Percentiles rank a stretch among this genome's conserved stretches.
Conservation (phyloP, 2,329 filamentous ascomycete species). For the Sporothrix curviconia region DNA sequence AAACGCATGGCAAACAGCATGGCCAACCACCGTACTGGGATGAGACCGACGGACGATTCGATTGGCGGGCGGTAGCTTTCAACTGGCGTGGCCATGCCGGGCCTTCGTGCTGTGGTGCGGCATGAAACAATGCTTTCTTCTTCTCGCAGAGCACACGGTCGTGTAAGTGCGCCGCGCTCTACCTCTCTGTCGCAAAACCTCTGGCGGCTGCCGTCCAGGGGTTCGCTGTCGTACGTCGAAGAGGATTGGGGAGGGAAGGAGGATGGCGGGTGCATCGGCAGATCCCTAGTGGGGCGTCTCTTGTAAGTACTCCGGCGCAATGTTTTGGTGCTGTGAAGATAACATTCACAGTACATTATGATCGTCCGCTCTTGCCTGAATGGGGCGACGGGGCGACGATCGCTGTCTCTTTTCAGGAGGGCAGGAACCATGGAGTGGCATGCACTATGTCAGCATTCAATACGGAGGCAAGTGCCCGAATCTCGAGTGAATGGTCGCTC, state of each 20-base stretch:
- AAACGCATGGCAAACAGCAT: background rate
- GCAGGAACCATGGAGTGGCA: background rate
- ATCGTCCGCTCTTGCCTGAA: slow-evolving; percentile 10
- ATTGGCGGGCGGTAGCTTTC: no score
- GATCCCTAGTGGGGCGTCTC: slow-evolving; percentile 12
- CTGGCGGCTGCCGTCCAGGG: slow-evolving; percentile 5
- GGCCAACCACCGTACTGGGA: background rate
- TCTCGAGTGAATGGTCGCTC: no score
- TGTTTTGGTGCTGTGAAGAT: background rate
- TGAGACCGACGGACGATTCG: background rate
- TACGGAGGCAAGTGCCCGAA: slow-evolving; percentile 1
- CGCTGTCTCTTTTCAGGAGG: background rate
- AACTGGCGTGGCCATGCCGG: no score
- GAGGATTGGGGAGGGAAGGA: background rate
- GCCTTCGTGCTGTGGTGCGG: background rate
- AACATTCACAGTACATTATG: slow-evolving; percentile 4
- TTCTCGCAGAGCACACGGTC: no score
- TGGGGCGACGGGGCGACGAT: slow-evolving; percentile 2
- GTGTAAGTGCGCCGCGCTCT: no score
- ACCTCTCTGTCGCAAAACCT: slow-evolving; percentile 3
- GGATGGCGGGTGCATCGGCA: slow-evolving; percentile 6
- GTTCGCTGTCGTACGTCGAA: slow-evolving; percentile 16
- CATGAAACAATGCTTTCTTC: background rate
- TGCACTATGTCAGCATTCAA: background rate
- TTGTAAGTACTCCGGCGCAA: background rate